A percentile compares a stretch with the other conserved stretches of the same genome.
phyloP scores from a whole-genome alignment of 2,329 filamentous ascomycete genomes.

The Fusarium haematococcum region DNA sequence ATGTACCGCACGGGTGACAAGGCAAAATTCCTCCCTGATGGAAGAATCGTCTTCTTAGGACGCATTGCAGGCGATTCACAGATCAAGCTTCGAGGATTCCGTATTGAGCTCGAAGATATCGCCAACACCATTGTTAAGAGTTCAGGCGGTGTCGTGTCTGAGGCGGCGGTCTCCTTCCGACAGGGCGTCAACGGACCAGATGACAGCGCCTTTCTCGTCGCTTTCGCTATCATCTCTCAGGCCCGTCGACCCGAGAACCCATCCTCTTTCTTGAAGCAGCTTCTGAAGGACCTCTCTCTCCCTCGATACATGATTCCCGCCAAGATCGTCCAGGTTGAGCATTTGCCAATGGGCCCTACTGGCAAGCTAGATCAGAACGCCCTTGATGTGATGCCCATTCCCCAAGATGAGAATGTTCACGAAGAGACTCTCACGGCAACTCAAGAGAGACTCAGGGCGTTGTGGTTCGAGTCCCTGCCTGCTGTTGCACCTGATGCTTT shows the following conservation, averaged over 20 bases:
- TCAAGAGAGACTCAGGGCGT: not conserved
- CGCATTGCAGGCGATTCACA: conserved; percentile 55
- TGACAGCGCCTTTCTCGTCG: not conserved
- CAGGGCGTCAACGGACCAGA: not conserved
- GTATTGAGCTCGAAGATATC: conserved; percentile 59
- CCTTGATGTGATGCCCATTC: not conserved
- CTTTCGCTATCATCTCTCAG: not conserved
- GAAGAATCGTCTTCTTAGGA: conserved; percentile 48
- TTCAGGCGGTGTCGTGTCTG: not conserved
- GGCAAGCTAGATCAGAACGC: not conserved
- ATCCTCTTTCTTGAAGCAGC: not conserved
- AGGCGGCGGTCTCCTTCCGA: not conserved
- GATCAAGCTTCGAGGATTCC: conserved; percentile 57
- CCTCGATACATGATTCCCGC: not conserved
- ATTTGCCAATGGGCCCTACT: not conserved
- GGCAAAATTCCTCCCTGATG: conserved; percentile 34
- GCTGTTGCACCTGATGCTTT: not conserved
- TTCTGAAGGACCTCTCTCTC: not conserved
- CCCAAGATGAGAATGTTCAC: not conserved
- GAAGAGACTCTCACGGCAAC: not conserved
- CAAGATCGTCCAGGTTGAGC: not conserved
- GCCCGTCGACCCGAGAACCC: not conserved
- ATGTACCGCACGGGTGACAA: not conserved
- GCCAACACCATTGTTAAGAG: conserved; percentile 33
- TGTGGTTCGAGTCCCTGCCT: not conserved